A percentile compares a stretch with the other conserved stretches of the same genome.
Evolutionary conservation across 2,329 filamentous ascomycete species (phyloP).

Genomic region (Fusarium vanettenii): DNA sequence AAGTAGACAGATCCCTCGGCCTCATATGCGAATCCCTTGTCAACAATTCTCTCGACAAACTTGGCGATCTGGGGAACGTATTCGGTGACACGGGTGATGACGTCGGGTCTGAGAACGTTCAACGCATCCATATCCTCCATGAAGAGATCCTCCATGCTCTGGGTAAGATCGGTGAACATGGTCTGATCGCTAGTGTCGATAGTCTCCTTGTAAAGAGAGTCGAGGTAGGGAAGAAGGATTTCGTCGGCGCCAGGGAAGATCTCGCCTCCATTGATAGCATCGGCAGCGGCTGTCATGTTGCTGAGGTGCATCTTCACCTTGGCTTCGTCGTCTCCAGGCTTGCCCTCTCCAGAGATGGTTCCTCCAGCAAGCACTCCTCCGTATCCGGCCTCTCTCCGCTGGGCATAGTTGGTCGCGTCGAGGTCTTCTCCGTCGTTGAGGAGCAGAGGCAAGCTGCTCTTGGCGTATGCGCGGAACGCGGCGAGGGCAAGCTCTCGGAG

Average conservation of each 20-base stretch:
- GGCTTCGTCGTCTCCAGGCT: conserved; percentile 80
- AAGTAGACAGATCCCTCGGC: conserved; percentile 92
- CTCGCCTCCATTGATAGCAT: conserved; percentile 59
- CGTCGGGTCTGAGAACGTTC: conserved; percentile 85
- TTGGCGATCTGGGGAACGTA: conserved; percentile 88
- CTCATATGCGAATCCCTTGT: conserved; percentile 88
- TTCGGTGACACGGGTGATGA: conserved; percentile 90
- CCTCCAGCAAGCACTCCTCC: conserved; percentile 66
- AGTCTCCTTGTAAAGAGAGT: conserved; percentile 72
- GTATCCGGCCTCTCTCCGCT: conserved; percentile 64
- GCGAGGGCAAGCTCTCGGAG: conserved; percentile 59
- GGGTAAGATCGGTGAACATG: conserved; percentile 88
- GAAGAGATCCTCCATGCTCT: conserved; percentile 88
- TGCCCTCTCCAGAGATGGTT: conserved; percentile 66
- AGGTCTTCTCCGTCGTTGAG: conserved; percentile 56
- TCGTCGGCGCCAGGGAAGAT: conserved; percentile 69
- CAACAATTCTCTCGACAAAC: conserved; percentile 85
- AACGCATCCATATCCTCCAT: conserved; percentile 87
- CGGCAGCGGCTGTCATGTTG: conserved; percentile 65
- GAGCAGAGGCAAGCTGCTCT: conserved; percentile 66
- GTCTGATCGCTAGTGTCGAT: conserved; percentile 71
- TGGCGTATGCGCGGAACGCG: conserved; percentile 67
- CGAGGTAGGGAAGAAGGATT: conserved; percentile 85
- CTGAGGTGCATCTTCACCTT: conserved; percentile 92
- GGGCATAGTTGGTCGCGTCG: conserved; percentile 62